A percentile compares a stretch with the other conserved stretches of the same genome.
Conservation (phyloP, 495 filamentous ascomycete species). For the Aspergillus incahuasiensis region DNA sequence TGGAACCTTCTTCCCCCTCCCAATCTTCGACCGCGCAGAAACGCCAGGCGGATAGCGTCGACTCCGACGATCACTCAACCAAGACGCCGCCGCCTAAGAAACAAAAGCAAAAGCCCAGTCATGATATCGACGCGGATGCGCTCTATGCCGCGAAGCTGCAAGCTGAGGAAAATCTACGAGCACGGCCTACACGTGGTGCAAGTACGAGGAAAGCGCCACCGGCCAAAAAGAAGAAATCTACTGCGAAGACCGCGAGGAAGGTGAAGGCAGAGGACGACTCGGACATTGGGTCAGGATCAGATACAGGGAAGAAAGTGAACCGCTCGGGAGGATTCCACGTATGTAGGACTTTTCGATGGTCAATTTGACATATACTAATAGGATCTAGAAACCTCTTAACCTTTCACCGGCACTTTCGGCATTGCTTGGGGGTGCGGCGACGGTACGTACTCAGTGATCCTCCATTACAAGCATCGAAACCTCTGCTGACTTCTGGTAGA, state of each 20-base stretch:
- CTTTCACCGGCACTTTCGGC: slow-evolving; percentile 63
- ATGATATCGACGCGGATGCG: slow-evolving; percentile 71
- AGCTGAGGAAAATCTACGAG: slow-evolving; percentile 79
- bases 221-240: slow-evolving; percentile 58
- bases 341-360: slow-evolving; percentile 20
- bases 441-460: slow-evolving; percentile 38
- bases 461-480: not conserved
- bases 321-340: slow-evolving; percentile 66
- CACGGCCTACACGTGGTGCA: slow-evolving; percentile 66
- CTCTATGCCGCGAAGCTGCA: slow-evolving; percentile 81
- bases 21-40: slow-evolving; percentile 54
- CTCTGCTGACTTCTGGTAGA: slow-evolving; percentile 38
- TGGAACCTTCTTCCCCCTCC: slow-evolving; percentile 40
- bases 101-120: slow-evolving; percentile 49
- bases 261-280: slow-evolving; percentile 76
- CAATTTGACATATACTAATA: slow-evolving; percentile 3
- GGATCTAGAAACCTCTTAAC: slow-evolving; percentile 56
- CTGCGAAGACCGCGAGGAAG: slow-evolving; percentile 70
- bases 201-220: slow-evolving; percentile 52
- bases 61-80: slow-evolving; percentile 37
- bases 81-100: slow-evolving; percentile 51
- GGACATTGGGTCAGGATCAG: slow-evolving; percentile 60
- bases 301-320: slow-evolving; percentile 60
- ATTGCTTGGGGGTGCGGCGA: slow-evolving; percentile 56
- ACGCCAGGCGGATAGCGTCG: slow-evolving; percentile 47